Evolutionary conservation across 345 rosid genomes (phyloP).

Genomic region (Murraya koenigii): DNA sequence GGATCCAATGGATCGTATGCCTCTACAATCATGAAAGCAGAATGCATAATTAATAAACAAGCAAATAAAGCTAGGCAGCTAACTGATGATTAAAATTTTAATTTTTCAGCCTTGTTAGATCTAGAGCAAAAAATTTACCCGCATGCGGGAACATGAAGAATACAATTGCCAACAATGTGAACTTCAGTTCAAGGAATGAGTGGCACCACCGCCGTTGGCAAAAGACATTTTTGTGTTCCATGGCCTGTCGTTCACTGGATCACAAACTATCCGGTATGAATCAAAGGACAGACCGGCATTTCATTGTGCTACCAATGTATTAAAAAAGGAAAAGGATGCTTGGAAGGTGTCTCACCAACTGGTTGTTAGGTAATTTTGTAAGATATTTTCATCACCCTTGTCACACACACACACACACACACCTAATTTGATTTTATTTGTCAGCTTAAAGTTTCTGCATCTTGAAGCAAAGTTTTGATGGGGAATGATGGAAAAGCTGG

Average conservation of each 20-base stretch:
- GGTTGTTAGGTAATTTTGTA: conserved; percentile 29
- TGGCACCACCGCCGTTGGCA: conserved; percentile 1
- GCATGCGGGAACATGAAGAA: conserved; percentile 32
- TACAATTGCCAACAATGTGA: conserved; percentile 23
- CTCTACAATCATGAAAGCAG: conserved; percentile 27
- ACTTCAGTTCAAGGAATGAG: conserved; percentile 20
- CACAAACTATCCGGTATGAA: conserved; percentile 11
- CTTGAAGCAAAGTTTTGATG: conserved; percentile 40
- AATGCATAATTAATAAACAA: neutral
- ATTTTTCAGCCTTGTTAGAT: neutral
- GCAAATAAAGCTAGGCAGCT: neutral
- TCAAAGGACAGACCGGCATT: conserved; percentile 7
- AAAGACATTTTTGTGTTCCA: conserved; percentile 15
- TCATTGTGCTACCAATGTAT: neutral
- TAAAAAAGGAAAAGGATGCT: conserved; percentile 18
- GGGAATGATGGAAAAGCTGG: conserved; percentile 29
- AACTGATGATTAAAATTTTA: neutral
- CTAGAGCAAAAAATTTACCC: conserved; percentile 27
- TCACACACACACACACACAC: conserved; percentile 1
- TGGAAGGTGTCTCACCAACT: conserved; percentile 44
- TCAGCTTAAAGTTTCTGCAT: conserved; percentile 23
- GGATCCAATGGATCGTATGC: conserved; percentile 82
- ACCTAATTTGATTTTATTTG: conserved; percentile 7
- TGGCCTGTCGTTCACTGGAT: conserved; percentile 14
- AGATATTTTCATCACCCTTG: conserved; percentile 13